These are phyloP conservation scores for Hapsidospora chrysogenum DNA, from an alignment of 495 filamentous ascomycete species.

Conservation along the genomic window DNA sequence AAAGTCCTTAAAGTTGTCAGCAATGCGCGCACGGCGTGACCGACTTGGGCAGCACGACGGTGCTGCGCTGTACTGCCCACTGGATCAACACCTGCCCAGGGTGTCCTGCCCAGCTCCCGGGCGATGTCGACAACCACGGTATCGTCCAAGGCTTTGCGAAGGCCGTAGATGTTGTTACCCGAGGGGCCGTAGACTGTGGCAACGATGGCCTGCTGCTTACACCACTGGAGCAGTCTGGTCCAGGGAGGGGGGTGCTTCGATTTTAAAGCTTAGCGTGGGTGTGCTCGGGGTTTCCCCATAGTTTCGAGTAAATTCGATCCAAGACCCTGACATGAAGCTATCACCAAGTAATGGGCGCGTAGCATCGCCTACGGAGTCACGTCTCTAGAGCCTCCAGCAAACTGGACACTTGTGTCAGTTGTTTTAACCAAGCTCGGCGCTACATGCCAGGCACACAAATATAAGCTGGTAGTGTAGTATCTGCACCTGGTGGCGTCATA, in stretches of 20 bases:
- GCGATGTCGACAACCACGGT: conserved; percentile 23
- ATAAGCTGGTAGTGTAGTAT: too few relatives aligned
- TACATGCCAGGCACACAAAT: too few relatives aligned
- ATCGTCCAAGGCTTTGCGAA: conserved; percentile 25
- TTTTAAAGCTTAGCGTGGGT: too few relatives aligned
- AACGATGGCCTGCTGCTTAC: conserved; percentile 18
- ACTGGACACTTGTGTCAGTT: too few relatives aligned
- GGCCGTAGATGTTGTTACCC: conserved; percentile 36
- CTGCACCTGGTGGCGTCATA: too few relatives aligned
- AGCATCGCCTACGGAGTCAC: too few relatives aligned
- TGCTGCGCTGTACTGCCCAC: conserved; percentile 35
- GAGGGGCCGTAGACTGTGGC: conserved; percentile 45
- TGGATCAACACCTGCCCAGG: conserved; percentile 33
- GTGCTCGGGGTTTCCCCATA: too few relatives aligned
- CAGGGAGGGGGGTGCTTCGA: neutral
- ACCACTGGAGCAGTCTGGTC: neutral
- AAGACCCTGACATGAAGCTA: too few relatives aligned
- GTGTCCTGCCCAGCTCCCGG: conserved; percentile 22
- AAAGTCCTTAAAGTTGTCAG: conserved; percentile 41
- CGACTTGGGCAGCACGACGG: conserved; percentile 43
- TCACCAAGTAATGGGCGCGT: too few relatives aligned
- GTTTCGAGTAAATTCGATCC: too few relatives aligned
- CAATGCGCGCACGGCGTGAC: conserved; percentile 38
- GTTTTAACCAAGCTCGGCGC: too few relatives aligned
- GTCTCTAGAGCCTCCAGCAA: too few relatives aligned